A percentile compares a stretch with the other conserved stretches of the same genome.
phyloP scores from a whole-genome alignment of 495 filamentous ascomycete species.

The Aspergillus steynii region DNA sequence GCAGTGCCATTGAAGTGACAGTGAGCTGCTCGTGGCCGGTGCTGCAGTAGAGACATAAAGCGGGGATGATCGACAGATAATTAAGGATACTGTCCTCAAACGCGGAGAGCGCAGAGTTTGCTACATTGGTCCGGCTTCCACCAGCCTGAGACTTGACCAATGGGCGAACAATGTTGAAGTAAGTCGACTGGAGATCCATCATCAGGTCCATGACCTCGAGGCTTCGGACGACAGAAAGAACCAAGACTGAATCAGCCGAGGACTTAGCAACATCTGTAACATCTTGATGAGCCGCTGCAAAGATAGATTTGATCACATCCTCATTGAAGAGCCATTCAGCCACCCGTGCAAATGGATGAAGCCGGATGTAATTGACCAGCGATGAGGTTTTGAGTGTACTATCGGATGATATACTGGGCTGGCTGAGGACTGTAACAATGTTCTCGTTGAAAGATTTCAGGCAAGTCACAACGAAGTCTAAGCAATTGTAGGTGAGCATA shows the following conservation, averaged over 20 bases:
- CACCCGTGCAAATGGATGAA: slow-evolving; percentile 88
- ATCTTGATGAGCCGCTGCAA: slow-evolving; percentile 73
- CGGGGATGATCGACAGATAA: slow-evolving; percentile 71
- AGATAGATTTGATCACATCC: slow-evolving; percentile 75
- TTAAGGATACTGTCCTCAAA: slow-evolving; percentile 92
- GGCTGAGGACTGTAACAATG: slow-evolving; percentile 77
- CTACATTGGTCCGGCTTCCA: slow-evolving; percentile 49
- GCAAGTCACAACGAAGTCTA: slow-evolving; percentile 74
- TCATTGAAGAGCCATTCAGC: slow-evolving; percentile 99
- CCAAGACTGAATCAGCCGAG: slow-evolving; percentile 68
- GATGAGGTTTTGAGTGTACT: slow-evolving; percentile 66
- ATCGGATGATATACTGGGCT: slow-evolving; percentile 72
- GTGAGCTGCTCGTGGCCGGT: slow-evolving; percentile 75
- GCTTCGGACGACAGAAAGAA: slow-evolving; percentile 69
- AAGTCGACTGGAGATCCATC: slow-evolving; percentile 86
- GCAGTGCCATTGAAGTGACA: slow-evolving; percentile 70
- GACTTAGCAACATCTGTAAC: slow-evolving; percentile 64
- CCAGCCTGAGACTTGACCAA: slow-evolving; percentile 60
- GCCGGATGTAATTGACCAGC: slow-evolving; percentile 70
- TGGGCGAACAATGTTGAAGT: slow-evolving; percentile 81
- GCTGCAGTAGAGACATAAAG: slow-evolving; percentile 80
- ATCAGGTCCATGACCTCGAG: slow-evolving; percentile 80
- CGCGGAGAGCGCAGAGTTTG: slow-evolving; percentile 72
- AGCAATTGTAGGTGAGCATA: slow-evolving; percentile 70
- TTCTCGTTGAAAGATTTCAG: slow-evolving; percentile 88